Percentiles rank a stretch among this genome's conserved stretches.
Evolutionary conservation across 805 yeast genomes (phyloP).

Genomic region (Kluyveromyces starmeri): DNA sequence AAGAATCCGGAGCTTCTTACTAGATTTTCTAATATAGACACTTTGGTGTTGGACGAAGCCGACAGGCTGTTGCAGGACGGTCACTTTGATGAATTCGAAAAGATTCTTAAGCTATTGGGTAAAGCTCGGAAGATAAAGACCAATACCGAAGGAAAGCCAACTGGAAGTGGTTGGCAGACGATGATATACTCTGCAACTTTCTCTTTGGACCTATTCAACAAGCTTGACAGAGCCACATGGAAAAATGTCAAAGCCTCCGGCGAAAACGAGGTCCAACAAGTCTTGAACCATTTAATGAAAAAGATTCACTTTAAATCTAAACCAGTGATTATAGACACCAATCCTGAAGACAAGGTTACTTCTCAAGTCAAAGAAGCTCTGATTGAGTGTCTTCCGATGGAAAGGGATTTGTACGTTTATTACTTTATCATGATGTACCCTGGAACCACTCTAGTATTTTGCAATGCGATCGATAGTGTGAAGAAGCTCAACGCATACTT

Average conservation of each 20-base stretch:
- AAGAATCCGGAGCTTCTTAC: conserved; percentile 39
- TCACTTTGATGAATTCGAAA: conserved; percentile 87
- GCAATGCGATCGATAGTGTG: conserved; percentile 92
- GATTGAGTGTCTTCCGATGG: conserved; percentile 84
- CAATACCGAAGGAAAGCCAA: conserved; percentile 29
- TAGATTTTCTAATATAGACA: conserved; percentile 36
- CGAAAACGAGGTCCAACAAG: conserved; percentile 41
- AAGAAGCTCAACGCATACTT: conserved; percentile 74
- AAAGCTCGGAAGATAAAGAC: conserved; percentile 36
- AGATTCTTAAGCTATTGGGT: conserved; percentile 57
- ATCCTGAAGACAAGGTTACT: conserved; percentile 76
- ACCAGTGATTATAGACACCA: conserved; percentile 73
- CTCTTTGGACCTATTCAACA: conserved; percentile 70
- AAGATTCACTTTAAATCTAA: conserved; percentile 65
- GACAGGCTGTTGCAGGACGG: conserved; percentile 93
- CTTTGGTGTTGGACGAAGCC: conserved; percentile 84
- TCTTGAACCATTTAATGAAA: conserved; percentile 52
- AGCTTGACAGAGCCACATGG: conserved; percentile 42
- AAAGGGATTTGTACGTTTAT: conserved; percentile 83
- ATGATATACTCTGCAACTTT: conserved; percentile 94
- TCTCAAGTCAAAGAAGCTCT: conserved; percentile 71
- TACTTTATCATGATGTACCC: conserved; percentile 81
- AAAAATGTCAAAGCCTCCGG: conserved; percentile 20
- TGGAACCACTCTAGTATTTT: conserved; percentile 83
- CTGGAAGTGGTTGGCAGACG: conserved; percentile 62